Percentiles rank a stretch among this genome's conserved stretches.
phyloP scores from a whole-genome alignment of 352 stramenopile genomes.

The Phytophthora cryptogea region DNA sequence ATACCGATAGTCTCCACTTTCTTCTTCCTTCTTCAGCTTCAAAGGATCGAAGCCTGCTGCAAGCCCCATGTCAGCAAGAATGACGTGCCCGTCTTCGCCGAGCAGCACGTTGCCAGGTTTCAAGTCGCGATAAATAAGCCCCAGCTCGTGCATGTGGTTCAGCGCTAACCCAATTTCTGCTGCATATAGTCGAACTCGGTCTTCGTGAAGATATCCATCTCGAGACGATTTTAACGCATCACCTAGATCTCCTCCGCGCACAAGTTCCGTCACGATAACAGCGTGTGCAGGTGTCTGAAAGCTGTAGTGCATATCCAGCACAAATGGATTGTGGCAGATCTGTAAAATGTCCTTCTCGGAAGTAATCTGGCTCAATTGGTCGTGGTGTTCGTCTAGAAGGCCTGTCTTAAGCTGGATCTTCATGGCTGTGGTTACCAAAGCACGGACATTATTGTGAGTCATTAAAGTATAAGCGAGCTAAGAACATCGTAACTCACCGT shows the following conservation, averaged over 20 bases:
- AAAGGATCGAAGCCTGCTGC: slow-evolving; percentile 62
- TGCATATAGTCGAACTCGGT: slow-evolving; percentile 78
- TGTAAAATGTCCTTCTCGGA: slow-evolving; percentile 90
- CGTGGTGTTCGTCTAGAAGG: slow-evolving; percentile 85
- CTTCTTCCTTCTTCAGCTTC: slow-evolving; percentile 60
- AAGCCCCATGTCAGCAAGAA: slow-evolving; percentile 90
- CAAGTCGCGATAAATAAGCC: slow-evolving; percentile 87
- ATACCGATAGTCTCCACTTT: slow-evolving; percentile 43
- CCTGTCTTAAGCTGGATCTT: slow-evolving; percentile 93
- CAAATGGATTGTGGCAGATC: slow-evolving; percentile 88
- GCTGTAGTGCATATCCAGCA: slow-evolving; percentile 91
- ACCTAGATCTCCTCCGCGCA: slow-evolving; percentile 79
- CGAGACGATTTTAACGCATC: slow-evolving; percentile 71
- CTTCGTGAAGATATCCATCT: slow-evolving; percentile 78
- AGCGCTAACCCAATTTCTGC: slow-evolving; percentile 87
- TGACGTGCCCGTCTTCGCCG: slow-evolving; percentile 87
- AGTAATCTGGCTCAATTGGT: slow-evolving; percentile 85
- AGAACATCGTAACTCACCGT: slow-evolving; percentile 47
- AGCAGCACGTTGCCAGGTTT: slow-evolving; percentile 92
- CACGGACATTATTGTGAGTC: slow-evolving; percentile 5
- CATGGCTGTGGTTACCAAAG: slow-evolving; percentile 59
- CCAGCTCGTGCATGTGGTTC: slow-evolving; percentile 89
- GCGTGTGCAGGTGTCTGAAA: slow-evolving; percentile 87
- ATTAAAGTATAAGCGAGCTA: neutral
- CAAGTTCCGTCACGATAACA: slow-evolving; percentile 89